Conservation (phyloP, 1,284 basidiomycete genomes). For the Leccinum subrobustum region DNA sequence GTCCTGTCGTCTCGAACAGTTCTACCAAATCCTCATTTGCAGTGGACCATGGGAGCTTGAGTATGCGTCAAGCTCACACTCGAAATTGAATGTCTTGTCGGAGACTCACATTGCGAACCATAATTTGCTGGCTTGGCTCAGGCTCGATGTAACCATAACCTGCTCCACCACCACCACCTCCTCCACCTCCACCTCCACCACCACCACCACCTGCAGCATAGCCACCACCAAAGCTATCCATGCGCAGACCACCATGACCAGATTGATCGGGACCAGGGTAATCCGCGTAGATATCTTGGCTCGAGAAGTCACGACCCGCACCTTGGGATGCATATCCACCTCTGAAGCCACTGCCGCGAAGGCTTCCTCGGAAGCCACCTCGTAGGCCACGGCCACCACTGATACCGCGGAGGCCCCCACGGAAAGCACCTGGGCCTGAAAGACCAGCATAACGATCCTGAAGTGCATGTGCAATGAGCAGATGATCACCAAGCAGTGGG, state of each 20-base stretch:
- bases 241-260: constrained; percentile 46
- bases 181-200: constrained; percentile 18
- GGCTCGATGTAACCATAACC: constrained; percentile 43
- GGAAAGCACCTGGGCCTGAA: constrained; percentile 62
- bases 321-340: constrained; percentile 56
- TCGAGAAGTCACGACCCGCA: constrained; percentile 70
- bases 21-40: constrained; percentile 99
- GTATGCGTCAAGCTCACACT: background rate
- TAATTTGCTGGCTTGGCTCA: constrained; percentile 93
- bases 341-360: constrained; percentile 51
- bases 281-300: constrained; percentile 77
- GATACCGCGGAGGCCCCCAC: constrained; percentile 51
- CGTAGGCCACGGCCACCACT: constrained; percentile 42
- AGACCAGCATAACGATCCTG: constrained; percentile 89
- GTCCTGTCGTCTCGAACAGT: constrained; percentile 96
- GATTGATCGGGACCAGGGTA: constrained; percentile 77
- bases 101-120: constrained; percentile 89
- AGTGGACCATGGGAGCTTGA: constrained; percentile 94
- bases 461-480: constrained; percentile 7
- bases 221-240: constrained; percentile 45
- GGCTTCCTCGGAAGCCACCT: constrained; percentile 57
- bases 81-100: background rate
- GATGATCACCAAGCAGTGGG: background rate
- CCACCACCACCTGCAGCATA: constrained; percentile 25
- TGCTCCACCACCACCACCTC: constrained; percentile 24